Base-by-base conservation (phyloP, 2,329 filamentous ascomycete species). In the Ophiognomonia clavigignenti-juglandacearum region DNA sequence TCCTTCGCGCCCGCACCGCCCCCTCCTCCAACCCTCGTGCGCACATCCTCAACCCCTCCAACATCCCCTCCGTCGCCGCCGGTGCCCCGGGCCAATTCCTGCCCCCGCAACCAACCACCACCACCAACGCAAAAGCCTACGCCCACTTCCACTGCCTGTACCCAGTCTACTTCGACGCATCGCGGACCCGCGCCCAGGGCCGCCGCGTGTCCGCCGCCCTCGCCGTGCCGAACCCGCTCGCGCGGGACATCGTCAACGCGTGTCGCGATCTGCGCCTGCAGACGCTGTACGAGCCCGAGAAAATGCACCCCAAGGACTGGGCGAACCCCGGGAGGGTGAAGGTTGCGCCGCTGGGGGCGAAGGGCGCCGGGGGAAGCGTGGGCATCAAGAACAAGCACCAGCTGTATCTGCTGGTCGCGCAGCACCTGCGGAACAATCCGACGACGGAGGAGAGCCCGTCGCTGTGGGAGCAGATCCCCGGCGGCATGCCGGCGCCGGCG, bases 261-360 rank as follows among this genome's bases (percentile, higher is more conserved):
- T 87, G 87, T 65, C 82, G 83, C 35, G 69, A 75, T 38, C 76
- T 96, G 51, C 79, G 84, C 24, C 71, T 89, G 29, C 77, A 80
- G 52, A 83, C 85, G 36, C 82, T 93, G 7, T 86, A 96, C 64
- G 93, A 98, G 70, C 88, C 91, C 1, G 86, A 86, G 62, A 96
- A 96, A 73, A 78, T 83, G 51, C 93, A 98, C 67, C 93, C 93
- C 6, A 92, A 93, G 70, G 93, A 98, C 72, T 98, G 93, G 93
- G 85, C 86, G 47, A 98, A 98, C 71, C 93, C 93, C 11, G 93
- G 93, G 4, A 78, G 93, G 50, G 88, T 97, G 53, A 83, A 88
- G 57, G 82, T 97, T 8, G 29, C 29, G 41, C 71, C 84, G 60
- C 71, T 96, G n/a, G 85, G 81, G 64, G 70, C n/a, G n/a, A n/a